Evolutionary conservation across 352 stramenopile genomes (phyloP), one percentile per base, ranked within the genome.

Genomic region (Phytophthora hybrid): DNA sequence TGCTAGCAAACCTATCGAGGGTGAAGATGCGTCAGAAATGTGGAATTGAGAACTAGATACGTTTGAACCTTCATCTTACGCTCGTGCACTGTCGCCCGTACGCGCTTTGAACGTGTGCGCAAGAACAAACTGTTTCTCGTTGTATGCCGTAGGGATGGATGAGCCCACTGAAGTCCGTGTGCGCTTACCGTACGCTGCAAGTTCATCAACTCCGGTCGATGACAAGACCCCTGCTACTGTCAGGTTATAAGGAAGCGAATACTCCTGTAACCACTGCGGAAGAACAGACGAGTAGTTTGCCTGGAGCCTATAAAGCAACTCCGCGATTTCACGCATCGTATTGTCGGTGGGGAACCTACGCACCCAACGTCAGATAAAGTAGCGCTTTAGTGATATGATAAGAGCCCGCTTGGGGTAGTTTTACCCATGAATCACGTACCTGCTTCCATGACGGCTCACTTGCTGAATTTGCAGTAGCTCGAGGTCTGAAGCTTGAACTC

Each of bases 401-500:
- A 31, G 3, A 29, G 23, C 3, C 1, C 23, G 23, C 23, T 29
- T 29, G 23, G 26, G 26, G 26, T 5, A 31, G 26, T 31, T 31
- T 31, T 31, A 5, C 26, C 4, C 26, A 31, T 31, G 26, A 31
- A 31, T 31, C 26, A 6, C 69, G 11, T 60, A 93, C 82, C 86
- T 78, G 51, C 88, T 84, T 51, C 86, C 86, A 37, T 93, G 86
- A n/a, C 86, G 82, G 31, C 74, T 77, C 29, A 93, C 72, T 53
- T 92, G 54, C 49, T 93, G 83, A 59, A 84, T 80, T 63, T 93
- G 86, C 18, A 90, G 51, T 39, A 92, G 69, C n/a, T 85, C 72
- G n/a, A 92, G 74, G 13, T 86, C 69, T 11, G 59, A 68, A 7
- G 39, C 59, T 55, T 77, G 67, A n/a, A 77, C 51, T 32, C 74